Evolutionary conservation across 192 early-diverging fungal genomes (phyloP).

Genomic region (Martensiomyces pterosporus): DNA sequence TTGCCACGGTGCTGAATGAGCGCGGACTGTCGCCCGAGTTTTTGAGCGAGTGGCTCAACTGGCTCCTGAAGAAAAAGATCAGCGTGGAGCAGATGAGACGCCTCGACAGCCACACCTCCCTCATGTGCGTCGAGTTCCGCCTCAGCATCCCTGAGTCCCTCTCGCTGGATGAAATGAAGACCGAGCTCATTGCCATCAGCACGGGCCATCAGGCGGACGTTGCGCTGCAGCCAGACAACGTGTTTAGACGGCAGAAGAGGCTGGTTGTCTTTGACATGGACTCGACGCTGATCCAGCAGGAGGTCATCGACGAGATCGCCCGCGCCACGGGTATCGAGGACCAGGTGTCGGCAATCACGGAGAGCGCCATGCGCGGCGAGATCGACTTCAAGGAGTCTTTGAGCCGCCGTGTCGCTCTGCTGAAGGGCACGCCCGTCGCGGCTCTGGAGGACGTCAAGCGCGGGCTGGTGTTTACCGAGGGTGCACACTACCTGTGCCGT

Average conservation of each 20-base stretch:
- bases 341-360: constrained; percentile 89
- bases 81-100: constrained; percentile 87
- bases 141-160: constrained; percentile 70
- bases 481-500: constrained; percentile 83
- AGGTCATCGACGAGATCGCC: constrained; percentile 99
- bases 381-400: constrained; percentile 97
- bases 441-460: constrained; percentile 78
- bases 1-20: constrained; percentile 83
- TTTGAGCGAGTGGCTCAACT: constrained; percentile 73
- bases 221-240: constrained; percentile 82
- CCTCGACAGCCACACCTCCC: constrained; percentile 58
- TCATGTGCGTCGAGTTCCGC: constrained; percentile 80
- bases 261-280: constrained; percentile 99
- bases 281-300: constrained; percentile 96
- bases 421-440: constrained; percentile 79
- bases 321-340: constrained; percentile 85
- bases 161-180: constrained; percentile 64
- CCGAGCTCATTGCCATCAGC: constrained; percentile 69
- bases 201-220: constrained; percentile 72
- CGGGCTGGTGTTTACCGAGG: constrained; percentile 80
- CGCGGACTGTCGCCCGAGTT: constrained; percentile 73
- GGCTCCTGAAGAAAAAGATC: constrained; percentile 72
- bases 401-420: constrained; percentile 74
- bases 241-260: constrained; percentile 84
- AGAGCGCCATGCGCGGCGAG: constrained; percentile 96